Evolutionary conservation across 108 stramenopile genomes (phyloP), one percentile per base, ranked within the genome.

Genomic region (Parietichytrium sp.): DNA sequence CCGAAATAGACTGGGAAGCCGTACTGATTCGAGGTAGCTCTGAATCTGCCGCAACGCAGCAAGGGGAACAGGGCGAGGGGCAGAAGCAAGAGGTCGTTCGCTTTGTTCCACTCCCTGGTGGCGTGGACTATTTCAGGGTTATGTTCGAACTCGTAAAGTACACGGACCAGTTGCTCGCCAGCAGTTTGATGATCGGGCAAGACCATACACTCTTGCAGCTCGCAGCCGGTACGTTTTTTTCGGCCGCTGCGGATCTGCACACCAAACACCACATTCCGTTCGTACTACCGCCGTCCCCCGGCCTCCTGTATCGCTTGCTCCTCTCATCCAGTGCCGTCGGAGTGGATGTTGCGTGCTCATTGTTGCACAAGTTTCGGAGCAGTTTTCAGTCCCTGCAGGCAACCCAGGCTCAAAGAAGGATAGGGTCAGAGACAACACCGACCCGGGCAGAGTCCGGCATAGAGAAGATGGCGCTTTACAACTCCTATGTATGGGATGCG

Each of bases 211-310:
- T 10, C 45, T 15, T 72, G 33, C 61, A 72, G 33, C 10, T 72
- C 8, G 42, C 42, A 8, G 61, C 61, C 8, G 20, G 38, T 33
- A 42, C 36, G 10, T 3, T 72, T 72, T 72, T 72, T 20, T n/a
- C 16, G 13, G 45, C 29, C 33, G 20, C 45, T 8, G 61, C 61
- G 61, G 38, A 42, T 0, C 33, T 72, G 33, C 61, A 72, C 25
- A n/a, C 61, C 0, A 42, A 72, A n/a, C 61, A 72, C 8, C 38
- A 42, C 0, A n/a, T 72, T 8, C 61, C 61, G 10, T 72, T 72
- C 61, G 45, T 72, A n/a, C 38, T 72, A 27, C 61, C 61, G 61
- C 61, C 61, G 33, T 72, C 61, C 23, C 61, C 61, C 29, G 61
- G 61, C 15, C 13, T 72, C 12, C 38, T 72, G 15, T 72, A 72